Conservation (phyloP, 192 early-diverging fungal genomes). For the Backusella sp. region DNA sequence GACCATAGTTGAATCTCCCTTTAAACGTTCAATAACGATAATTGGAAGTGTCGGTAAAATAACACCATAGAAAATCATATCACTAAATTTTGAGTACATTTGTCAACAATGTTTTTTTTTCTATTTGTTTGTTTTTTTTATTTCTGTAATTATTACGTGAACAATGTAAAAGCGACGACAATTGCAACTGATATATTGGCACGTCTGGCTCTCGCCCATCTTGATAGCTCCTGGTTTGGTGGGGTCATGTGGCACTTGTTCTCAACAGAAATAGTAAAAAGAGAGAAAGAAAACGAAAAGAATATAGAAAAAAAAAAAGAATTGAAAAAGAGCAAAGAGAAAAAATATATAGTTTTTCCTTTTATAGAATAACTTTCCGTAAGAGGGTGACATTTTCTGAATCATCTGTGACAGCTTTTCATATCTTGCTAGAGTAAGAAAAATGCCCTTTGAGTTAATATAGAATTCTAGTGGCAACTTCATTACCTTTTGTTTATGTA, state of each 20-base stretch:
- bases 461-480: no score
- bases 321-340: not conserved
- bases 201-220: slow-evolving; percentile 36
- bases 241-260: not conserved
- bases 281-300: not conserved
- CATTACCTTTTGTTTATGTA: no score
- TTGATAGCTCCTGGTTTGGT: not conserved
- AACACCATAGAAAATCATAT: slow-evolving; percentile 70
- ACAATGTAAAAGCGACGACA: slow-evolving; percentile 63
- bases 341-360: not conserved
- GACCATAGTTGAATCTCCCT: slow-evolving; percentile 52
- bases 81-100: slow-evolving; percentile 19
- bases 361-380: not conserved
- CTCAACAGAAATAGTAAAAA: slow-evolving; percentile 1
- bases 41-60: slow-evolving; percentile 69
- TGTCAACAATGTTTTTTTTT: not conserved
- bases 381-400: not conserved
- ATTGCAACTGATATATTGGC: slow-evolving; percentile 37
- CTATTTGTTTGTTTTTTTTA: slow-evolving; percentile 3
- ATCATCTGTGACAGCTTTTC: not conserved
- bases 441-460: no score
- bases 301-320: not conserved
- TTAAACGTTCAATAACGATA: slow-evolving; percentile 61
- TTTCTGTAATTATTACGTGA: slow-evolving; percentile 42
- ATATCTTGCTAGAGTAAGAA: not conserved